Evolutionary conservation across 306 rosid genomes (phyloP), one percentile per base, ranked within the genome.

Genomic region (Lablab purpureus): DNA sequence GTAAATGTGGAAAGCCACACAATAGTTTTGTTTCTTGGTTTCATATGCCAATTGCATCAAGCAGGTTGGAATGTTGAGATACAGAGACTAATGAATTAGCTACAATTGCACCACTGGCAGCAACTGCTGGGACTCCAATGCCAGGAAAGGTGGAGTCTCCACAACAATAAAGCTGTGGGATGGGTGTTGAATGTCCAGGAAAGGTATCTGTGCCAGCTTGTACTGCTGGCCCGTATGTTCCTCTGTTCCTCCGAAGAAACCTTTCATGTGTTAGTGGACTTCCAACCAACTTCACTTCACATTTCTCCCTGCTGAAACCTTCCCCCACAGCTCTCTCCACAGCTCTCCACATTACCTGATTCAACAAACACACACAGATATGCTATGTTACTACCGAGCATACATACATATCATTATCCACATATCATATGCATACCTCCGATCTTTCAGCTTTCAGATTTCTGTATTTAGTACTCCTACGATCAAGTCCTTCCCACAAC

Each of bases 131-230:
- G 81, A 94, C 97, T 65, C 99, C 97, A 75, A 94, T 94, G 81
- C 99, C 99, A 2, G 97, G 99, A 77, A 92, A 94, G 58, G 97
- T 94, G 58, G 99, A 94, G 69, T 94, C 98, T 67, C 98, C 98
- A 60, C 97, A 92, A 54, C 98, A 89, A 54, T 76, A 94, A 47
- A 94, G 95, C 21, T 85, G 93, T 27, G 93, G 84, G 46, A 92
- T 87, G 14, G 97, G 89, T 25, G 91, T 90, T 32, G 96, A 85
- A 75, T 89, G 97, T 49, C 98, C 98, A 3, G 93, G 96, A 77
- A 92, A 89, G 34, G 88, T 65, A 41, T 46, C 84, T 78, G 69
- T 74, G 25, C 97, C 97, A 14, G 97, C 98, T 78, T 90, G 51
- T 50, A 92, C 69, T 25, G 98, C 97, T 6, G 94, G 94, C 18